Percentiles rank a stretch among this genome's conserved stretches.
These are phyloP conservation scores for Funneliformis geosporum DNA, from an alignment of 192 early-diverging fungal genomes.

Conservation along the genomic window DNA sequence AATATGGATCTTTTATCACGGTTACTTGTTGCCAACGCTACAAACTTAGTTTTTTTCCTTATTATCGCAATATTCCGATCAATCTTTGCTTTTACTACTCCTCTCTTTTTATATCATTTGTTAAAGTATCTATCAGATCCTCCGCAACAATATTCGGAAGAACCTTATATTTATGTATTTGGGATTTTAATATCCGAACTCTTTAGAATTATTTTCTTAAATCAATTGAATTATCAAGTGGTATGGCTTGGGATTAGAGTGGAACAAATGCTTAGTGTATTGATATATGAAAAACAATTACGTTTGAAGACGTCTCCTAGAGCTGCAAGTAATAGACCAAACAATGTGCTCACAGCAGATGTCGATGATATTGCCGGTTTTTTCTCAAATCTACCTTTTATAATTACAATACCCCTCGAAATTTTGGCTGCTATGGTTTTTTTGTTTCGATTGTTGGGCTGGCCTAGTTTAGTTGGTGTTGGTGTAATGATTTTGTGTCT, in stretches of 20 bases:
- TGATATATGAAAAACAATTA: slow-evolving; percentile 54
- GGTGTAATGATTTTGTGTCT: slow-evolving; percentile 65
- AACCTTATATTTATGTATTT: slow-evolving; percentile 52
- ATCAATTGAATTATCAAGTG: slow-evolving; percentile 53
- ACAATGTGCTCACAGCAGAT: slow-evolving; percentile 73
- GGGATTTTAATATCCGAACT: slow-evolving; percentile 50
- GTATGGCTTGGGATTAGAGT: slow-evolving; percentile 53
- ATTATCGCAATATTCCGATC: slow-evolving; percentile 37
- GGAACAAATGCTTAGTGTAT: slow-evolving; percentile 55
- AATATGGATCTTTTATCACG: slow-evolving; percentile 27
- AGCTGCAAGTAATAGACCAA: slow-evolving; percentile 54
- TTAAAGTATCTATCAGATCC: slow-evolving; percentile 44
- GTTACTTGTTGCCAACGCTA: slow-evolving; percentile 15
- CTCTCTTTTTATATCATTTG: slow-evolving; percentile 49
- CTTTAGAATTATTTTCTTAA: slow-evolving; percentile 43
- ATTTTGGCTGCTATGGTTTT: slow-evolving; percentile 67
- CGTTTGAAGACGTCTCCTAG: slow-evolving; percentile 38
- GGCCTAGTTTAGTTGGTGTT: slow-evolving; percentile 77
- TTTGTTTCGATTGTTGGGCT: slow-evolving; percentile 76
- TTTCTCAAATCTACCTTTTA: slow-evolving; percentile 58
- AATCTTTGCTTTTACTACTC: slow-evolving; percentile 50
- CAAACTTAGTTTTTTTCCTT: slow-evolving; percentile 24
- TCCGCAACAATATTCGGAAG: slow-evolving; percentile 34
- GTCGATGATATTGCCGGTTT: slow-evolving; percentile 63
- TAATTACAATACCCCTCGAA: slow-evolving; percentile 69